These are phyloP conservation scores for Hypoxylon crocopeplum DNA, from an alignment of 495 filamentous ascomycete species.

Conservation along the genomic window DNA sequence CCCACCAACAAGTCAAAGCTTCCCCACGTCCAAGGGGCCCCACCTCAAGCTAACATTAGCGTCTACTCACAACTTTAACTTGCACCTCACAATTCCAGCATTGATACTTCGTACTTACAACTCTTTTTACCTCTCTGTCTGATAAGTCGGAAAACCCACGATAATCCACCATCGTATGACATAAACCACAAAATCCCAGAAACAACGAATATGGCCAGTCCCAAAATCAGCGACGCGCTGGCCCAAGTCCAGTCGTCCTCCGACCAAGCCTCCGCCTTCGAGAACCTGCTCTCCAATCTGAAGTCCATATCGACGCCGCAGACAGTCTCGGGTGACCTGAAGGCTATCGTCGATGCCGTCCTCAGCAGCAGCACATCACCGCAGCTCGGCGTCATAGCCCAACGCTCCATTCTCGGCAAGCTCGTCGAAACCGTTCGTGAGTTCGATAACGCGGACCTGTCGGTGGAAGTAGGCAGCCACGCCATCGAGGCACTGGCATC, in stretches of 20 bases:
- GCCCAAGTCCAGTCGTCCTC: conserved; percentile 63
- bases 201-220: conserved; percentile 29
- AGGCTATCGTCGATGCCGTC: conserved; percentile 70
- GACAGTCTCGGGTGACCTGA: conserved; percentile 68
- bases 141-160: too few relatives aligned
- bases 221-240: conserved; percentile 56
- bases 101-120: too few relatives aligned
- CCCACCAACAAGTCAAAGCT: too few relatives aligned
- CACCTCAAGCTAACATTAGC: too few relatives aligned
- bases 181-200: not conserved
- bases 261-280: conserved; percentile 65
- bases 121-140: too few relatives aligned
- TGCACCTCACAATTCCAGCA: too few relatives aligned
- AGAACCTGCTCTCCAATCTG: conserved; percentile 69
- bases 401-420: conserved; percentile 71
- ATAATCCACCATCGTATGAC: too few relatives aligned
- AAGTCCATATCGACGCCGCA: conserved; percentile 60
- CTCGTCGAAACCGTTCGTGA: conserved; percentile 67
- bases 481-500: conserved; percentile 68
- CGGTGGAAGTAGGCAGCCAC: conserved; percentile 73
- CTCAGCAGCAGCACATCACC: conserved; percentile 65
- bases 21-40: too few relatives aligned
- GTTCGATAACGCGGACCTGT: conserved; percentile 62
- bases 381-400: conserved; percentile 73
- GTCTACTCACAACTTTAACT: too few relatives aligned